phyloP scores from a whole-genome alignment of 768 basidiomycete species.

The Suillus hirtellus region DNA sequence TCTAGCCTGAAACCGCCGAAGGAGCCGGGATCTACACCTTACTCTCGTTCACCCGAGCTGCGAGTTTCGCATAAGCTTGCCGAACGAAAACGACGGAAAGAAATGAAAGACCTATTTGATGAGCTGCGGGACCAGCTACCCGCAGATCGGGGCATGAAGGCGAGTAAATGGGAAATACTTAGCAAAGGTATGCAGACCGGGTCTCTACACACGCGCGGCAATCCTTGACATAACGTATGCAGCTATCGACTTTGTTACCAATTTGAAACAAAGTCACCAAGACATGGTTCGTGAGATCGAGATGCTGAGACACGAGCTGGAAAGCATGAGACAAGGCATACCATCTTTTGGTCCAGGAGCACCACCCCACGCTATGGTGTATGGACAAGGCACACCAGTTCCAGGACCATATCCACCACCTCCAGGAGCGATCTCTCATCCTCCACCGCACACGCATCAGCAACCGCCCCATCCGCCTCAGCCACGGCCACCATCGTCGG shows the following conservation, averaged over 20 bases:
- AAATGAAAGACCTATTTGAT: constrained; percentile 99
- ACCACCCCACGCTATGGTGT: constrained; percentile 50
- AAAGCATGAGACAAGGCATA: constrained; percentile 58
- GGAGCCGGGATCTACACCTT: constrained; percentile 69
- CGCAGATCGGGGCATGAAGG: constrained; percentile 90
- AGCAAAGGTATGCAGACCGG: constrained; percentile 72
- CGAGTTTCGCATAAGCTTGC: constrained; percentile 96
- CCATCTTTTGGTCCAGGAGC: constrained; percentile 51
- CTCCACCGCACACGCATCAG: constrained; percentile 32
- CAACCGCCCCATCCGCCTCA: constrained; percentile 35
- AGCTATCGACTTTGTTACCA: constrained; percentile 89
- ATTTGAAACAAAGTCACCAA: constrained; percentile 74
- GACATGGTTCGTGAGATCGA: constrained; percentile 82
- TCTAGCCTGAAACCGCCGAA: constrained; percentile 40
- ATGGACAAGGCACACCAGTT: constrained; percentile 48
- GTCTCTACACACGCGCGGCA: constrained; percentile 1
- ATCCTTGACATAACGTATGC: constrained; percentile 11
- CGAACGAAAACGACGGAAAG: constrained; percentile 94
- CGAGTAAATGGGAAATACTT: constrained; percentile 98
- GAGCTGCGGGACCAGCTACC: constrained; percentile 93
- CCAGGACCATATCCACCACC: constrained; percentile 47
- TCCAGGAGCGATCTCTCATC: constrained; percentile 46
- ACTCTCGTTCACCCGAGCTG: constrained; percentile 93
- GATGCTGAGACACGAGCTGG: constrained; percentile 74
- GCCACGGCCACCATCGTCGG: constrained; percentile 62